phyloP scores from a whole-genome alignment of 2,329 filamentous ascomycete species.

The Talaromyces sp. region DNA sequence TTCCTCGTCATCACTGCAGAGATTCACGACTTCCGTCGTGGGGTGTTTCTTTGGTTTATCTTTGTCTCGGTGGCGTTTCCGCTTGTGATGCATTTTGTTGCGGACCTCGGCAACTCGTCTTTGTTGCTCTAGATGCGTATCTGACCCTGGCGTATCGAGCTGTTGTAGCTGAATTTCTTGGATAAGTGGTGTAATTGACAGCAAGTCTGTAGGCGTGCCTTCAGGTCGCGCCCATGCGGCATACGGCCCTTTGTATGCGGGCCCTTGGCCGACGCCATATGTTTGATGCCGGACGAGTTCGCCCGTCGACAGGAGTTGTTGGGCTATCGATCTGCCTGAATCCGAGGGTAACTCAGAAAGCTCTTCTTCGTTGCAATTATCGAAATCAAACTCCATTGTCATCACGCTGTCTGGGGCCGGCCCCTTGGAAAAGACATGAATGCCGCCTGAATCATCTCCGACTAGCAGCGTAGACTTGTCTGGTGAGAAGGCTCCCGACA shows the following conservation, averaged over 20 bases:
- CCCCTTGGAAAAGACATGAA: conserved; percentile 45
- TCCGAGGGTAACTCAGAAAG: conserved; percentile 15
- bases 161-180: conserved; percentile 24
- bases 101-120: conserved; percentile 23
- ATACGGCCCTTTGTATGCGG: conserved; percentile 35
- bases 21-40: conserved; percentile 11
- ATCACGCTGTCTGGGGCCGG: conserved; percentile 18
- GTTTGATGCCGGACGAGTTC: conserved; percentile 29
- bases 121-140: conserved; percentile 9
- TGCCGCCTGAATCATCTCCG: conserved; percentile 51
- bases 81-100: conserved; percentile 15
- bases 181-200: conserved; percentile 20
- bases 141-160: conserved; percentile 20
- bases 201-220: conserved; percentile 14
- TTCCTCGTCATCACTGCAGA: conserved; percentile 17
- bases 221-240: conserved; percentile 33
- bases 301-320: conserved; percentile 24
- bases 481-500: conserved; percentile 52
- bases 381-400: conserved; percentile 18
- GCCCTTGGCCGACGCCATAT: conserved; percentile 36
- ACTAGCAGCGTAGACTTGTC: conserved; percentile 52
- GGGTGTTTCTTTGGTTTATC: not conserved
- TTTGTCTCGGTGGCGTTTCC: conserved; percentile 1
- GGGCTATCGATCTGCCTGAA: conserved; percentile 21
- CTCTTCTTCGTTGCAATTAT: conserved; percentile 5